Conservation (phyloP, 169 alveolate species). For the Eimeria necatrix region DNA sequence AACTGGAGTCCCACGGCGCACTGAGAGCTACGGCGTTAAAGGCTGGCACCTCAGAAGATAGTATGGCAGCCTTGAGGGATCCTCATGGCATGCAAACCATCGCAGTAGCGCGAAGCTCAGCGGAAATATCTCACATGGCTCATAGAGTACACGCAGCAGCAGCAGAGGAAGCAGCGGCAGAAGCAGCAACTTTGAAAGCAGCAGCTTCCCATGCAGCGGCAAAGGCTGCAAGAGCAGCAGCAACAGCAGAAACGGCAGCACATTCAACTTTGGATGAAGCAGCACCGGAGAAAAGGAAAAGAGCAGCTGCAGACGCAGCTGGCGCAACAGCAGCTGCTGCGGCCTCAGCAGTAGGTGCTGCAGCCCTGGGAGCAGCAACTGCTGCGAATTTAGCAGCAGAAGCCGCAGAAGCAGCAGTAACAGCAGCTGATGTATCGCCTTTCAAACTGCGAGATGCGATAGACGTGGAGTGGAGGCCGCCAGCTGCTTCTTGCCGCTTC, state of each 20-base stretch:
- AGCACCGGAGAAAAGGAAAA: neutral
- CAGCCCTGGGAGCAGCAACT: neutral
- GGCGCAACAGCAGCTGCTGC: conserved; percentile 4
- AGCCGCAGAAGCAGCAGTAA: conserved; percentile 37
- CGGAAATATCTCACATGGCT: neutral
- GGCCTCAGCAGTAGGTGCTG: conserved; percentile 11
- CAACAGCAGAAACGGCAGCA: neutral
- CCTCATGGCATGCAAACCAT: no score
- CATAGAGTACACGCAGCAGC: neutral
- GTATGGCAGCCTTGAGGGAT: no score
- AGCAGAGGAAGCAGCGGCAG: neutral
- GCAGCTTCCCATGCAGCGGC: conserved; percentile 35
- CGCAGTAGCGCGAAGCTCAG: neutral
- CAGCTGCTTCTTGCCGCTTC: neutral
- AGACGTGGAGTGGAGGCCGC: neutral
- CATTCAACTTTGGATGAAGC: neutral
- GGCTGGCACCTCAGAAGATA: no score
- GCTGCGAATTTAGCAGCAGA: neutral
- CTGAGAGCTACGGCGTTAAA: no score
- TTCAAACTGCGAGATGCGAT: neutral
- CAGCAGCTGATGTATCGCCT: neutral
- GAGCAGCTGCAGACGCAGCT: neutral
- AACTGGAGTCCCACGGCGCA: neutral
- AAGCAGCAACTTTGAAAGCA: neutral
- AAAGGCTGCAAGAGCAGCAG: conserved; percentile 12